Conservation (phyloP, 495 filamentous ascomycete genomes). For the Aspergillus sparsus region DNA sequence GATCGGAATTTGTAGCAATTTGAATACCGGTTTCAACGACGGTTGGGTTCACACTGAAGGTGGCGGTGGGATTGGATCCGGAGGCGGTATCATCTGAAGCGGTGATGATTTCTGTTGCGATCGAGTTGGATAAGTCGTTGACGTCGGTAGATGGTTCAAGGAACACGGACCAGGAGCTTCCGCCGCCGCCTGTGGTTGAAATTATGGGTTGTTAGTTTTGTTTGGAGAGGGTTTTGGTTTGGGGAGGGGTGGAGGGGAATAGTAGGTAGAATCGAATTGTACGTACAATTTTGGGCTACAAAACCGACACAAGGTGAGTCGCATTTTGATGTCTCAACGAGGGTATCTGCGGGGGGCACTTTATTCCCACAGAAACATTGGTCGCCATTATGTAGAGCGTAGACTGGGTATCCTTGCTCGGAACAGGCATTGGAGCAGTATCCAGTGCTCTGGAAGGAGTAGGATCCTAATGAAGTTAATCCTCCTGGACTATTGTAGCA, state of each 20-base stretch:
- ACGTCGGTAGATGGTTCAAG: conserved; percentile 8
- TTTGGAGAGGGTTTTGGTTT: background rate
- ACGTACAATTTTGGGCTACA: conserved; percentile 35
- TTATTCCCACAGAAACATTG: conserved; percentile 42
- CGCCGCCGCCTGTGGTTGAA: conserved; percentile 41
- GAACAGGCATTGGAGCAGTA: conserved; percentile 36
- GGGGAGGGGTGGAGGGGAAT: background rate
- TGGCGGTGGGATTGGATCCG: conserved; percentile 9
- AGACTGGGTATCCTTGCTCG: conserved; percentile 29
- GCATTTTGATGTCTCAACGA: conserved; percentile 38
- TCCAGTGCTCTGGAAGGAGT: conserved; percentile 33
- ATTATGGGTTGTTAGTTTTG: background rate
- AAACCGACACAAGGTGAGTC: conserved; percentile 36
- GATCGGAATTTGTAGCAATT: conserved; percentile 5
- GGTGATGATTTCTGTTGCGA: conserved; percentile 30
- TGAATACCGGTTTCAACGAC: conserved; percentile 21
- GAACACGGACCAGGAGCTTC: conserved; percentile 33
- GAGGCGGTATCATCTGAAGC: conserved; percentile 22
- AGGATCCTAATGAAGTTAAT: conserved; percentile 26
- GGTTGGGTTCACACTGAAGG: conserved; percentile 24
- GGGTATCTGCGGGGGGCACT: conserved; percentile 29
- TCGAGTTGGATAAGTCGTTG: conserved; percentile 22
- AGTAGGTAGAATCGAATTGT: too few species aligned
- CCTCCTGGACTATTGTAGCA: conserved; percentile 38
- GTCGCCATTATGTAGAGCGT: conserved; percentile 33